Conservation (phyloP, 345 rosid species). For the Lepidium sativum region DNA sequence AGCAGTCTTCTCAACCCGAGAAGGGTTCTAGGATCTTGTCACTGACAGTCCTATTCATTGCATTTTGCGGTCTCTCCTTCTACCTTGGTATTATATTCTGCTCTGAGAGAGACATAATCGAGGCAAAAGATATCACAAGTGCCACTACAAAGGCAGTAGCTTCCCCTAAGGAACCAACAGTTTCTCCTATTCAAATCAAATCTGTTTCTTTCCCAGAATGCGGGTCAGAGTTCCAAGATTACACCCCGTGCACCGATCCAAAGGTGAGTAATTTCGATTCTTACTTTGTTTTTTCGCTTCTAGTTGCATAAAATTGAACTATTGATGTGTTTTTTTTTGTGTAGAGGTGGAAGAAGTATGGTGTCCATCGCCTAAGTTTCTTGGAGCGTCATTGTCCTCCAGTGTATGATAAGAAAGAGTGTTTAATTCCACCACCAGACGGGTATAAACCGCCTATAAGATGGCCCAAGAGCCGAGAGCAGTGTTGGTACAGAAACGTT, state of each 20-base stretch:
- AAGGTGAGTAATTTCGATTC: conserved; percentile 34
- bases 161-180: conserved; percentile 35
- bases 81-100: conserved; percentile 84
- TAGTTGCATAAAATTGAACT: neutral
- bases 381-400: conserved; percentile 99
- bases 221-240: conserved; percentile 68
- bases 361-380: conserved; percentile 70
- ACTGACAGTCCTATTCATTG: conserved; percentile 35
- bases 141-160: conserved; percentile 32
- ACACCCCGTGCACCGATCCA: conserved; percentile 98
- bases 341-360: conserved; percentile 94
- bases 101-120: conserved; percentile 42
- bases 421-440: conserved; percentile 92
- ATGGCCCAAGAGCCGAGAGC: conserved; percentile 91
- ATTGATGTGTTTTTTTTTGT: neutral
- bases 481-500: conserved; percentile 97
- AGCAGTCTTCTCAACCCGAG: conserved; percentile 41
- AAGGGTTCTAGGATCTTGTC: conserved; percentile 46
- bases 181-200: conserved; percentile 54
- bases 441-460: conserved; percentile 86
- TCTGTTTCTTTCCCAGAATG: conserved; percentile 64
- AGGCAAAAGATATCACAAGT: conserved; percentile 30
- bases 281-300: neutral
- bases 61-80: conserved; percentile 79
- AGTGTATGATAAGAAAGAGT: conserved; percentile 61